phyloP scores from a whole-genome alignment of 345 rosid species.

The Dipteronia sinensis region DNA sequence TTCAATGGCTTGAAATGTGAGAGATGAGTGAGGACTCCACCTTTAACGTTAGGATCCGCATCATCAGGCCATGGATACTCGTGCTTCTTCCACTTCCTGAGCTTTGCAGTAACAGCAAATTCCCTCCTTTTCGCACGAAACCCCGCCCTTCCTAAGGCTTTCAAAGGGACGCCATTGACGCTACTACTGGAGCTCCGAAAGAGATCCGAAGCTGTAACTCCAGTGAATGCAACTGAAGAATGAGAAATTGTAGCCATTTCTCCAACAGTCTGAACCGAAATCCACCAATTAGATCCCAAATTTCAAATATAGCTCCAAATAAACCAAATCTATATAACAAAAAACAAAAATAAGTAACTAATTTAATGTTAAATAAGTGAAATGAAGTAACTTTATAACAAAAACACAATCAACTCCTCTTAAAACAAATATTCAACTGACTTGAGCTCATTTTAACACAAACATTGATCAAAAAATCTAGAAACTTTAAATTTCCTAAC shows the following conservation, averaged over 20 bases:
- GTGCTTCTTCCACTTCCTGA: constrained; percentile 83
- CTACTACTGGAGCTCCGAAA: constrained; percentile 67
- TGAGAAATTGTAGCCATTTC: constrained; percentile 68
- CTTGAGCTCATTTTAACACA: neutral
- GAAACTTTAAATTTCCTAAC: neutral
- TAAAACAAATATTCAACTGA: neutral
- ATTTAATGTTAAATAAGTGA: neutral
- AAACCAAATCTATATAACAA: constrained; percentile 9
- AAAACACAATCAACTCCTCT: neutral
- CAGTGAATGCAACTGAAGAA: constrained; percentile 50
- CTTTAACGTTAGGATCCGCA: constrained; percentile 93
- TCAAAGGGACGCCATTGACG: constrained; percentile 57
- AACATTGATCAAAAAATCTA: neutral
- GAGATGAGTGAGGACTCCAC: constrained; percentile 78
- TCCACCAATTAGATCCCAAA: constrained; percentile 22
- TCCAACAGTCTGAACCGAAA: constrained; percentile 17
- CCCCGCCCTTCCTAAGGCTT: constrained; percentile 50
- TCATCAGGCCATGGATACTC: constrained; percentile 93
- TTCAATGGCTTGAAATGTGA: constrained; percentile 80
- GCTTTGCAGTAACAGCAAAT: constrained; percentile 47
- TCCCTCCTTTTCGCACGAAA: constrained; percentile 35
- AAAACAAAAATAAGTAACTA: neutral
- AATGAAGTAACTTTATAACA: neutral
- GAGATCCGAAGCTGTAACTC: constrained; percentile 70
- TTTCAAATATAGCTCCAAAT: neutral